Percentiles rank a stretch among this genome's conserved stretches.
phyloP scores from a whole-genome alignment of 2,329 filamentous ascomycete genomes.

The Aspergillus hiratsukae region DNA sequence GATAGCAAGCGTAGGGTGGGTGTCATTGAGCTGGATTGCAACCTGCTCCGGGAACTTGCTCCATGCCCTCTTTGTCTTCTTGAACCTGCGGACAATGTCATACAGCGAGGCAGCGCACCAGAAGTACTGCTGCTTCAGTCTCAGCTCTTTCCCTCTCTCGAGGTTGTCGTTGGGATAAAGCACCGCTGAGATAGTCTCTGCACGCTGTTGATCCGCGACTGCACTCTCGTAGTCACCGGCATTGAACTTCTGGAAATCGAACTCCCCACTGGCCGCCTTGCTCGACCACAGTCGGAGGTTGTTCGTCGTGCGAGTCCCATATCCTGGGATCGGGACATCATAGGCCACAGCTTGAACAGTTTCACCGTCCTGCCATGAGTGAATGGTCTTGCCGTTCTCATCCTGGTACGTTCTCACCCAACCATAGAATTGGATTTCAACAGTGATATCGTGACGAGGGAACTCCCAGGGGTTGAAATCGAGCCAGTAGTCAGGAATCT shows the following conservation, averaged over 20 bases:
- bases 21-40: slow-evolving; percentile 97
- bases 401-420: slow-evolving; percentile 70
- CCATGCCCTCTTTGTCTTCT: slow-evolving; percentile 92
- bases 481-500: slow-evolving; percentile 98
- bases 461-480: slow-evolving; percentile 99
- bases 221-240: slow-evolving; percentile 96
- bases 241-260: slow-evolving; percentile 99
- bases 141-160: slow-evolving; percentile 92
- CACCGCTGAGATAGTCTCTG: slow-evolving; percentile 98
- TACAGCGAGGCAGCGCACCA: slow-evolving; percentile 97
- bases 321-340: slow-evolving; percentile 88
- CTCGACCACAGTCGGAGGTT: slow-evolving; percentile 97
- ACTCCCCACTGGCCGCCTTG: slow-evolving; percentile 94
- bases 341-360: slow-evolving; percentile 89
- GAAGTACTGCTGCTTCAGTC: slow-evolving; percentile 99
- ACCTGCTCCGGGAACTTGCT: slow-evolving; percentile 89
- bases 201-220: slow-evolving; percentile 94
- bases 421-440: slow-evolving; percentile 97
- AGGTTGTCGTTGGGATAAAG: slow-evolving; percentile 97
- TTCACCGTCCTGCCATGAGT: slow-evolving; percentile 88
- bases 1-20: slow-evolving; percentile 91
- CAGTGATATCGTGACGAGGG: slow-evolving; percentile 87
- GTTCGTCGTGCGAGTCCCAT: slow-evolving; percentile 84
- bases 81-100: slow-evolving; percentile 96
- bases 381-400: slow-evolving; percentile 67